Evolutionary conservation across 345 rosid species (phyloP).

Genomic region (Toxicodendron radicans): DNA sequence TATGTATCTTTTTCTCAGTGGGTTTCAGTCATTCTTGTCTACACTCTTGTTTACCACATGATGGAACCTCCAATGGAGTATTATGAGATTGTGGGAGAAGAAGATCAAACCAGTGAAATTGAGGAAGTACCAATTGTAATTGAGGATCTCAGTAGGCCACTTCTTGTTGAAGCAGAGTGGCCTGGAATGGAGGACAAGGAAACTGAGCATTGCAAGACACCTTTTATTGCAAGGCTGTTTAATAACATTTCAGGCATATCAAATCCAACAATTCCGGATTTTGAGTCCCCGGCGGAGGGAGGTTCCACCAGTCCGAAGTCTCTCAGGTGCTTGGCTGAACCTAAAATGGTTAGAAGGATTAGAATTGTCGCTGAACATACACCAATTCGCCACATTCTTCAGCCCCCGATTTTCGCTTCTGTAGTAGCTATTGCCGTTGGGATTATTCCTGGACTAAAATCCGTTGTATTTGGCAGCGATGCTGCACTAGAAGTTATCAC

Average conservation of each 20-base stretch:
- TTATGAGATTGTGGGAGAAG: slow-evolving; percentile 27
- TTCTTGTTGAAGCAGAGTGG: slow-evolving; percentile 47
- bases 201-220: slow-evolving; percentile 35
- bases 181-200: slow-evolving; percentile 32
- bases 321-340: slow-evolving; percentile 28
- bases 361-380: slow-evolving; percentile 25
- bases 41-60: slow-evolving; percentile 48
- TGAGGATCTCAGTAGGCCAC: slow-evolving; percentile 22
- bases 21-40: slow-evolving; percentile 45
- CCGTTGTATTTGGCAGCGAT: slow-evolving; percentile 17
- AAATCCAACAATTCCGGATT: slow-evolving; percentile 6
- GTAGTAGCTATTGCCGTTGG: slow-evolving; percentile 23
- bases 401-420: slow-evolving; percentile 30
- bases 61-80: slow-evolving; percentile 45
- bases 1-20: slow-evolving; percentile 45
- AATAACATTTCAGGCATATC: slow-evolving; percentile 20
- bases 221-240: slow-evolving; percentile 35
- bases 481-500: slow-evolving; percentile 29
- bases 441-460: slow-evolving; percentile 15
- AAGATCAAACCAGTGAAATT: slow-evolving; percentile 15
- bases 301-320: slow-evolving; percentile 20
- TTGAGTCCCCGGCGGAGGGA: slow-evolving; percentile 10
- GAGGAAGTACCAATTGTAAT: slow-evolving; percentile 11
- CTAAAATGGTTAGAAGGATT: slow-evolving; percentile 26
- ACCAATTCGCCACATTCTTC: slow-evolving; percentile 30